phyloP scores from a whole-genome alignment of 108 stramenopile species.

The Cyclostephanos invisitatus region DNA sequence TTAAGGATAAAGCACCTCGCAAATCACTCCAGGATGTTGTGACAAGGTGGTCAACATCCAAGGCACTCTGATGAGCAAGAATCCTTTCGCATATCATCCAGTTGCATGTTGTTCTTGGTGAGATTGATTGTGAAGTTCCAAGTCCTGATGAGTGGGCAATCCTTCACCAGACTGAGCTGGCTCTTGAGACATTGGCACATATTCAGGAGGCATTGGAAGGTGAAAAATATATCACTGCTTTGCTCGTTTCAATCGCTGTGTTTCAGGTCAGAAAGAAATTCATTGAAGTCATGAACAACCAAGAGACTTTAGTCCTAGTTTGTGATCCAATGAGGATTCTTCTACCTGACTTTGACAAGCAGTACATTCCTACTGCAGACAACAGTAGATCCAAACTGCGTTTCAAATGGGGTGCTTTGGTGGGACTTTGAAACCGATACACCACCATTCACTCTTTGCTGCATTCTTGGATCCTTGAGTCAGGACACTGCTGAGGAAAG shows the following conservation, averaged over 20 bases:
- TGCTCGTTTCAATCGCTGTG: background rate
- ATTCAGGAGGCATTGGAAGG: background rate
- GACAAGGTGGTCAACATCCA: slow-evolving; percentile 4
- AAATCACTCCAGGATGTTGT: background rate
- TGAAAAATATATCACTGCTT: background rate
- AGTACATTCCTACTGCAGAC: background rate
- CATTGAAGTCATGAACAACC: background rate
- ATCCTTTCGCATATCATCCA: background rate
- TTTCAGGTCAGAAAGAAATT: background rate
- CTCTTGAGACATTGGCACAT: background rate
- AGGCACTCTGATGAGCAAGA: background rate
- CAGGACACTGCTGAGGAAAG: too few relatives aligned
- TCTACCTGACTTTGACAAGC: background rate
- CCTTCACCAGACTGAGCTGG: background rate
- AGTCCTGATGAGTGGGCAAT: background rate
- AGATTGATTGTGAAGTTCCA: background rate
- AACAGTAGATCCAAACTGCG: background rate
- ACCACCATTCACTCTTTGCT: background rate
- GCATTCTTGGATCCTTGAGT: too few relatives aligned
- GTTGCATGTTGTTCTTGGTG: background rate
- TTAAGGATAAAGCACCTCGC: background rate
- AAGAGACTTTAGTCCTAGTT: background rate
- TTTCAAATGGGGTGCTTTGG: too few relatives aligned
- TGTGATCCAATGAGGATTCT: background rate
- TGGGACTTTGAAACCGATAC: background rate